A percentile compares a stretch with the other conserved stretches of the same genome.
Evolutionary conservation across 345 rosid genomes (phyloP).

Genomic region (Luvunga scandens): DNA sequence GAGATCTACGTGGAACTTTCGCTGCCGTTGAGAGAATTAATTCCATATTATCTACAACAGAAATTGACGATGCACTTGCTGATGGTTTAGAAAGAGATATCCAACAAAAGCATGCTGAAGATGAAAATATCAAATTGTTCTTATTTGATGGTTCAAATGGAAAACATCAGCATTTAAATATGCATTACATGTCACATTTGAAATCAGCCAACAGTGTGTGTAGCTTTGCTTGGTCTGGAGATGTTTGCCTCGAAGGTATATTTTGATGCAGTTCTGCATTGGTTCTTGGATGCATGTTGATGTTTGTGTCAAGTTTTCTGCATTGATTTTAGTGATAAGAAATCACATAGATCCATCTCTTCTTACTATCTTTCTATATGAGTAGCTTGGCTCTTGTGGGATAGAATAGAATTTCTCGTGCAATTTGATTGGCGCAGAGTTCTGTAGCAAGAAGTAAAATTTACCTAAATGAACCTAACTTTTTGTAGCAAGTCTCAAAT

Average conservation of each 20-base stretch:
- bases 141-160: constrained; percentile 46
- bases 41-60: constrained; percentile 68
- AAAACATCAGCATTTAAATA: constrained; percentile 34
- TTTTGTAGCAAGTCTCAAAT: not conserved
- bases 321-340: not conserved
- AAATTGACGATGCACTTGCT: constrained; percentile 89
- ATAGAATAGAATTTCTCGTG: not conserved
- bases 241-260: constrained; percentile 80
- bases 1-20: constrained; percentile 88
- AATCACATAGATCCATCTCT: not conserved
- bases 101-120: constrained; percentile 44
- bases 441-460: constrained; percentile 6
- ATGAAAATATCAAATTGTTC: constrained; percentile 58
- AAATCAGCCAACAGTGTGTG: constrained; percentile 56
- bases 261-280: constrained; percentile 3
- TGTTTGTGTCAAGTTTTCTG: constrained; percentile 1
- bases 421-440: constrained; percentile 6
- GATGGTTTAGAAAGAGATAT: constrained; percentile 84
- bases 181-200: constrained; percentile 67
- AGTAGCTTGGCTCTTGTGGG: not conserved
- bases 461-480: not conserved
- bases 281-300: not conserved
- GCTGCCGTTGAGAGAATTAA: constrained; percentile 93
- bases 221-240: constrained; percentile 80
- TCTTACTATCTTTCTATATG: not conserved